Evolutionary conservation across 2,329 filamentous ascomycete genomes (phyloP).

Genomic region (Atkinsonella hypoxylon): DNA sequence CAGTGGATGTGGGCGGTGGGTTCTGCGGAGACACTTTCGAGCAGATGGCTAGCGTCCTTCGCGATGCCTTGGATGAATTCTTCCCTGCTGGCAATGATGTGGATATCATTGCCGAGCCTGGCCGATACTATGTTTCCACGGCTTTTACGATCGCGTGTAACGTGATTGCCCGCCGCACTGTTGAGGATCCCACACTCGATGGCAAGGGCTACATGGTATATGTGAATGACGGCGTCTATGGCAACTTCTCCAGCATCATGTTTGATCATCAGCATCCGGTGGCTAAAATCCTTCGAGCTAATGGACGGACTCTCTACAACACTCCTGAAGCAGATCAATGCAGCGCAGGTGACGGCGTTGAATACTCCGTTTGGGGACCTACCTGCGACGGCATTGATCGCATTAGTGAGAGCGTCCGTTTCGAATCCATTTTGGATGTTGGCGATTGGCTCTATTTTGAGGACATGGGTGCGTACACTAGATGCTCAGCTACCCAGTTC

Average conservation of each 20-base stretch:
- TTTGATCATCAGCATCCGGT: constrained; percentile 93
- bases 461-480: constrained; percentile 97
- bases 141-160: constrained; percentile 94
- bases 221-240: constrained; percentile 93
- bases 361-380: constrained; percentile 96
- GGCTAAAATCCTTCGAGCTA: constrained; percentile 64
- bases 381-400: constrained; percentile 97
- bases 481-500: constrained; percentile 94
- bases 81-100: constrained; percentile 64
- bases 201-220: constrained; percentile 88
- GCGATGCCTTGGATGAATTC: constrained; percentile 70
- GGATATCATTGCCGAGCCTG: constrained; percentile 88
- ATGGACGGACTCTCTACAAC: constrained; percentile 47
- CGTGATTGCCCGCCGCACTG: constrained; percentile 86
- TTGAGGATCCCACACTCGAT: constrained; percentile 55
- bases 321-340: constrained; percentile 35
- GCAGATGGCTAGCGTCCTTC: constrained; percentile 71
- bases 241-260: constrained; percentile 98
- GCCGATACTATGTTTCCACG: constrained; percentile 86
- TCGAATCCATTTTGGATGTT: constrained; percentile 68
- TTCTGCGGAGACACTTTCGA: constrained; percentile 90
- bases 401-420: constrained; percentile 70
- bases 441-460: constrained; percentile 99
- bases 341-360: constrained; percentile 40
- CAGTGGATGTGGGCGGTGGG: constrained; percentile 86